Base-by-base conservation (phyloP, 768 basidiomycete genomes). In the Rhodotorula diobovata region DNA sequence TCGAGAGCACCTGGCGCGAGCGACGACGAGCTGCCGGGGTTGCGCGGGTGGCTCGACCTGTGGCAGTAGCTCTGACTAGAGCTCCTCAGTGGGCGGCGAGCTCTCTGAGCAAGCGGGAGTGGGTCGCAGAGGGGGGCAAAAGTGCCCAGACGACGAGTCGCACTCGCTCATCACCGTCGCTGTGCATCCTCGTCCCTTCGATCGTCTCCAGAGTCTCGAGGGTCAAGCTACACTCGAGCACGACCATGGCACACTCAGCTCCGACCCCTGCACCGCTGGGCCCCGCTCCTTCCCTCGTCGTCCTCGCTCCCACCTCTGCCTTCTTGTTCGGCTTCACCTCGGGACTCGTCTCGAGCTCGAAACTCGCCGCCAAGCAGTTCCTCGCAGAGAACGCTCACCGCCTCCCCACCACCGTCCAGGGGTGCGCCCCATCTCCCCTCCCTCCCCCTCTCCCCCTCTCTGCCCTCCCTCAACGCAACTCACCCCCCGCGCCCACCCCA, bases 381-480 rank as follows among this genome's bases (percentile, higher is more conserved):
- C 84, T 93, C 61, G 92, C 91, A n/a, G 92, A 95, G 80, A 94
- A 95, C 79, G 92, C 88, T 55, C 93, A 95, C 81, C 85, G 90
- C 66, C 85, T 89, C 59, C 92, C 92, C 32, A 88, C 82, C 75
- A 95, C 93, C 41, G 85, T 91, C 68, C 86, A 88, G 75, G 93
- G 93, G 74, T 75, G 37, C 39, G 67, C 21, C 21, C 12, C 18
- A 20, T 12, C 30, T 28, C n/a, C n/a, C n/a, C 30, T 28, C 37
- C 18, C 58, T 23, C n/a, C 32, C 60, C 58, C 21, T 9, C 12
- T 37, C 20, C 46, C 23, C 21, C 63, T 58, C 21, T 18, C 25
- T 35, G 14, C 46, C 16, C 20, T 20, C 7, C 4, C 51, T 30
- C n/a, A 53, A n/a, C 51, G 4, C 46, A 21, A 21, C 46, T 37